Evolutionary conservation across 2,329 filamentous ascomycete species (phyloP), one percentile per base, ranked within the genome.

Genomic region (Aureobasidium sp.): DNA sequence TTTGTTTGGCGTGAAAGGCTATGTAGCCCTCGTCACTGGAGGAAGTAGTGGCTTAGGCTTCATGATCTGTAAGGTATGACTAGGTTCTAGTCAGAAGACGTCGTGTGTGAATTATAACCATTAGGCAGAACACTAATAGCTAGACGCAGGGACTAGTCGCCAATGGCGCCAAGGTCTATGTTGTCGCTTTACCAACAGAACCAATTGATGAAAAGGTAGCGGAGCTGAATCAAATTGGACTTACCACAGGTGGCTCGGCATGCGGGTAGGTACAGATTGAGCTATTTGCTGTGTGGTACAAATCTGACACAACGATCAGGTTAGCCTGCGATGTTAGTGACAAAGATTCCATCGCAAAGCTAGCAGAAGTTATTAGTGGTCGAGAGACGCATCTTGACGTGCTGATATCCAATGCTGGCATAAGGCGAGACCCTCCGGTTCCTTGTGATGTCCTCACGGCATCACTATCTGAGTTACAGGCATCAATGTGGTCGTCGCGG

Each of bases 401-500:
- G 27, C 72, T 81, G 9, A 71, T 80, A 50, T 81, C 79, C 56
- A 81, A 81, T 66, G 79, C 79, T 1, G 78, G 79, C 9, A 79
- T 81, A 52, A 69, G 79, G 34, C 72, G 78, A 36, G 79, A 81
- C 61, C 76, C 79, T 0, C 72, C 71, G 0, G 62, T 71, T 1
- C 57, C 69, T n/a, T 82, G 79, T 67, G 69, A 81, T 63, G 77
- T 79, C 8, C 68, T 79, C 8, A 70, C 69, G 0, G 78, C 77
- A 1, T 67, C 77, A 0, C 66, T 81, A 0, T 24, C 70, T 0
- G 75, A 79, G 34, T 68, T 81, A 15, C 77, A 79, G 67, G 70
- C 69, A 2, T 81, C 79, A 0, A 74, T 81, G 71, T 80, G 78
- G 78, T 81, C 78, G 4, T 76, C 73, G 2, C 44, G 61, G 8